Percentiles rank a stretch among this genome's conserved stretches.
Conservation (phyloP, 192 early-diverging fungal genomes). For the Mortierella antarctica region DNA sequence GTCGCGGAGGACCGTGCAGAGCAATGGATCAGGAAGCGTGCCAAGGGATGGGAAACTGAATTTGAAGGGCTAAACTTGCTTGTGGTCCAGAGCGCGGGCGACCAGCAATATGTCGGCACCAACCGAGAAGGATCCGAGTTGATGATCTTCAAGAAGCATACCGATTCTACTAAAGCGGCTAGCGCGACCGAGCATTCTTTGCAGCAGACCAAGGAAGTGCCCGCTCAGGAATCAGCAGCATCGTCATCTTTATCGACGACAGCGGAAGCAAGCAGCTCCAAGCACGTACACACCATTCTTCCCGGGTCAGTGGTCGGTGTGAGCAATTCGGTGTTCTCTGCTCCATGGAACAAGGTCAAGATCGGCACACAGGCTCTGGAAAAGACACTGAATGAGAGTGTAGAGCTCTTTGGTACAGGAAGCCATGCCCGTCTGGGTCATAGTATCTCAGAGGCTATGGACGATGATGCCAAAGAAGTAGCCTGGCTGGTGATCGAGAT, state of each 20-base stretch:
- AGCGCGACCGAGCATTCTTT: too few relatives aligned
- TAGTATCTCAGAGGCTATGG: neutral
- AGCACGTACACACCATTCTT: neutral
- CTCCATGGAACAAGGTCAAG: constrained; percentile 59
- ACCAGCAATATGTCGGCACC: constrained; percentile 36
- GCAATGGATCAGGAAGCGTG: constrained; percentile 28
- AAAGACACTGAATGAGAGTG: constrained; percentile 21
- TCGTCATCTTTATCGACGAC: neutral
- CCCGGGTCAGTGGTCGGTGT: constrained; percentile 39
- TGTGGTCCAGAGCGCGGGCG: constrained; percentile 34
- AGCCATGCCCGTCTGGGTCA: neutral
- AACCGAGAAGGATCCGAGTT: constrained; percentile 50
- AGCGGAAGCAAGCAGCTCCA: neutral
- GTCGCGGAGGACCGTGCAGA: constrained; percentile 5
- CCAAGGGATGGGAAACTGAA: constrained; percentile 26
- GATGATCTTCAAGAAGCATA: constrained; percentile 11
- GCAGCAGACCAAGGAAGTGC: neutral
- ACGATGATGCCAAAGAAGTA: constrained; percentile 26
- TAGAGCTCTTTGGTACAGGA: constrained; percentile 25
- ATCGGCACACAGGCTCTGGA: constrained; percentile 38
- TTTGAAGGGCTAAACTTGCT: constrained; percentile 61
- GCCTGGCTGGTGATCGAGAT: constrained; percentile 45
- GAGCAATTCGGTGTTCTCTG: constrained; percentile 54
- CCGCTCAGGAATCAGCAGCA: neutral
- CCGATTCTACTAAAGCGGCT: too few relatives aligned